Conservation (phyloP, 192 early-diverging fungal genomes). For the Obelidium mucronatum region DNA sequence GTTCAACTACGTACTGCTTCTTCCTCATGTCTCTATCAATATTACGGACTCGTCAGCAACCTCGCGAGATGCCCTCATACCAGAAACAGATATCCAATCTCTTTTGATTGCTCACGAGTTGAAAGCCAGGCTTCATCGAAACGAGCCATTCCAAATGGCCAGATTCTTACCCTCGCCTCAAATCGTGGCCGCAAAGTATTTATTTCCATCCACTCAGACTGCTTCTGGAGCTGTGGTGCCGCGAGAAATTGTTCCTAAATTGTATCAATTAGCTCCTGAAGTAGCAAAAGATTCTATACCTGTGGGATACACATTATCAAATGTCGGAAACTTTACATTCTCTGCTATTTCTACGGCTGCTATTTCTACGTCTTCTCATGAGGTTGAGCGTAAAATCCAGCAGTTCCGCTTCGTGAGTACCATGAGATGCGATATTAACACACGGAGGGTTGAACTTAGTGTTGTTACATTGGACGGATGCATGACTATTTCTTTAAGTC, state of each 20-base stretch:
- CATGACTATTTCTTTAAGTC: neutral
- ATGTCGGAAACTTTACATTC: neutral
- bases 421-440: slow-evolving; percentile 1
- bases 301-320: slow-evolving; percentile 2
- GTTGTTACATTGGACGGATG: slow-evolving; percentile 2
- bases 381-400: neutral
- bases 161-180: neutral
- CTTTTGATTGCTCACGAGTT: neutral
- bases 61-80: neutral
- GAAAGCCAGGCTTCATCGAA: neutral
- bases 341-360: neutral
- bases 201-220: neutral
- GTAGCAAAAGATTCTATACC: neutral
- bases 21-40: neutral
- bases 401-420: slow-evolving; percentile 6
- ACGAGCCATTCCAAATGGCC: slow-evolving; percentile 22
- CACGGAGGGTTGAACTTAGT: slow-evolving; percentile 1
- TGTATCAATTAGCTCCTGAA: neutral
- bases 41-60: neutral
- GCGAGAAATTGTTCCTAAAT: neutral
- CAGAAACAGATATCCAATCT: slow-evolving; percentile 10
- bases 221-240: too few relatives aligned
- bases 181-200: neutral
- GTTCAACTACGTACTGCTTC: slow-evolving; percentile 19
- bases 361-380: neutral